These are phyloP conservation scores for Apostasia shenzhenica DNA, from an alignment of 106 monocot genomes.

Conservation along the genomic window DNA sequence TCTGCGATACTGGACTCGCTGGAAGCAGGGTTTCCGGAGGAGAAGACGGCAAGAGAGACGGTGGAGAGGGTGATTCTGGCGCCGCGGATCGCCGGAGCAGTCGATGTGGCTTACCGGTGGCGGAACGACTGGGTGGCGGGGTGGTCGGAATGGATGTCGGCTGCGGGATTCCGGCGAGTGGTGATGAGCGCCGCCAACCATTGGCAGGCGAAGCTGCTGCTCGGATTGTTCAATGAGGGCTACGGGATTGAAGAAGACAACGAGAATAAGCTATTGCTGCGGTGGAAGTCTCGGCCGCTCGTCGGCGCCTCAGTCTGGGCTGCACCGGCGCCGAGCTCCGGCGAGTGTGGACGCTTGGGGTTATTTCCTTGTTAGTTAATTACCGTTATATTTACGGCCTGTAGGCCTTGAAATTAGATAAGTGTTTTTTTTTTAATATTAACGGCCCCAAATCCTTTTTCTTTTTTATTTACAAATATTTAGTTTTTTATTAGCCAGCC, in stretches of 20 bases:
- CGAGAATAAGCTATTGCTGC: constrained; percentile 11
- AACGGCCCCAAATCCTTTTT: too few relatives aligned
- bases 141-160: constrained; percentile 20
- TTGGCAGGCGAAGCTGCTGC: constrained; percentile 16
- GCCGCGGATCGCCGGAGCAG: constrained; percentile 23
- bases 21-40: constrained; percentile 22
- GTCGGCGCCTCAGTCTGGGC: constrained; percentile 19
- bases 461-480: too few relatives aligned
- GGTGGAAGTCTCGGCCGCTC: constrained; percentile 17
- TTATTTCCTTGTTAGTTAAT: too few relatives aligned
- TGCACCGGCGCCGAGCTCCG: background rate
- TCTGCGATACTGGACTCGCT: constrained; percentile 21
- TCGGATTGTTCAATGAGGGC: constrained; percentile 26
- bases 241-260: constrained; percentile 12
- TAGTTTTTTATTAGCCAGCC: too few relatives aligned
- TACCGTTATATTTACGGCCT: too few relatives aligned
- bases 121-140: background rate
- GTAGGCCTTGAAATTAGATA: too few relatives aligned
- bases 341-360: too few relatives aligned
- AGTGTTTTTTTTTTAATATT: too few relatives aligned
- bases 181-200: constrained; percentile 17
- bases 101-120: constrained; percentile 3
- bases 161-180: constrained; percentile 5
- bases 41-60: constrained; percentile 16
- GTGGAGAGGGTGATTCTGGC: constrained; percentile 26